Percentiles rank a stretch among this genome's conserved stretches.
These are phyloP conservation scores for Syzygium aqueum DNA, from an alignment of 345 rosid genomes.

Conservation along the genomic window DNA sequence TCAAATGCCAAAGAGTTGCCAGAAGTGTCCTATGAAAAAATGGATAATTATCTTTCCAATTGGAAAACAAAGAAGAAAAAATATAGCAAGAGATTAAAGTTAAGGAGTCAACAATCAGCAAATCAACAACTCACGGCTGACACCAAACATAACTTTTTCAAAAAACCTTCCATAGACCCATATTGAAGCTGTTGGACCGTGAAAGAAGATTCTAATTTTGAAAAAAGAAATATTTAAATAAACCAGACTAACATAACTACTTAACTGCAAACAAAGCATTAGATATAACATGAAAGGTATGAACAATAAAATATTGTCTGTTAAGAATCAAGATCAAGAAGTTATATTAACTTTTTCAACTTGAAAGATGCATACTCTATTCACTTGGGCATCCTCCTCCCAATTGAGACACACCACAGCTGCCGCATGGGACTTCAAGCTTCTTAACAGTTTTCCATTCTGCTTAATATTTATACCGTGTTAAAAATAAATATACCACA, in stretches of 20 bases:
- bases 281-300: neutral
- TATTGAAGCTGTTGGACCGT: neutral
- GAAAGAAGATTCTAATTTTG: neutral
- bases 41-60: neutral
- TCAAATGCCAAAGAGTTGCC: constrained; percentile 36
- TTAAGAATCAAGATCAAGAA: neutral
- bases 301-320: neutral
- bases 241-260: neutral
- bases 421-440: constrained; percentile 63
- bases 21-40: constrained; percentile 29
- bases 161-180: neutral
- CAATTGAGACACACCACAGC: constrained; percentile 89
- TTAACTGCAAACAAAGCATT: neutral
- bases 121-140: neutral
- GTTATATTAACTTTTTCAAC: neutral
- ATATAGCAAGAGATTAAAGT: neutral
- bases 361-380: constrained; percentile 20
- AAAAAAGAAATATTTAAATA: neutral
- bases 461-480: constrained; percentile 12
- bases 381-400: constrained; percentile 66
- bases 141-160: neutral
- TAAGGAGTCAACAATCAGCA: neutral
- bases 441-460: constrained; percentile 80
- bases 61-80: neutral
- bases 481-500: neutral